Conservation (phyloP, 192 early-diverging fungal genomes). For the Coemansia sp. region DNA sequence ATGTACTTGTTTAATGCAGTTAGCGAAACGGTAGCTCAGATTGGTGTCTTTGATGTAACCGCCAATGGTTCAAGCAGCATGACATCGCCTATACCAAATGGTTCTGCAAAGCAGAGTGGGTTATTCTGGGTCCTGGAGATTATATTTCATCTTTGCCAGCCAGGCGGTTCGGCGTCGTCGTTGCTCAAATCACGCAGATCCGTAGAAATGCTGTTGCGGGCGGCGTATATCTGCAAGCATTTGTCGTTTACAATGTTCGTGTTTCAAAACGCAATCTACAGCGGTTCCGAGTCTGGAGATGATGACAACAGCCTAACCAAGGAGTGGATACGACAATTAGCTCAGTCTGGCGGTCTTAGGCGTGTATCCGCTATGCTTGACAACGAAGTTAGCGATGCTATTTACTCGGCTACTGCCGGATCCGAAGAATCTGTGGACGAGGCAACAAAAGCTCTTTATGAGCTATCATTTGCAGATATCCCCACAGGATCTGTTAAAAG, state of each 20-base stretch:
- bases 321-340: not conserved
- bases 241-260: constrained; percentile 27
- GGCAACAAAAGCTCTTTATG: constrained; percentile 9
- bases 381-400: constrained; percentile 7
- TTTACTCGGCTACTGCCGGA: not conserved
- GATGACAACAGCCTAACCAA: not conserved
- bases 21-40: not conserved
- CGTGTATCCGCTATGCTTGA: constrained; percentile 3
- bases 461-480: constrained; percentile 1
- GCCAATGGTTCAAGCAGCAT: not conserved
- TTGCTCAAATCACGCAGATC: not conserved
- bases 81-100: not conserved
- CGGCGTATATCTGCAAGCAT: constrained; percentile 29
- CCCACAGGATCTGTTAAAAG: not conserved
- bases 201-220: constrained; percentile 23
- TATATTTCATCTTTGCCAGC: constrained; percentile 22
- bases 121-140: constrained; percentile 42
- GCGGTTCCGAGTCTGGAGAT: not conserved
- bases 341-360: not conserved
- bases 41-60: not conserved
- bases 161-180: not conserved
- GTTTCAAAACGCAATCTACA: constrained; percentile 5
- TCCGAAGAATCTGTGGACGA: not conserved
- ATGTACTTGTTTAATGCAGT: constrained; percentile 11
- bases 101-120: not conserved